Percentiles rank a stretch among this genome's conserved stretches.
Evolutionary conservation across 352 stramenopile species (phyloP).

Genomic region (Pythium periplocum): DNA sequence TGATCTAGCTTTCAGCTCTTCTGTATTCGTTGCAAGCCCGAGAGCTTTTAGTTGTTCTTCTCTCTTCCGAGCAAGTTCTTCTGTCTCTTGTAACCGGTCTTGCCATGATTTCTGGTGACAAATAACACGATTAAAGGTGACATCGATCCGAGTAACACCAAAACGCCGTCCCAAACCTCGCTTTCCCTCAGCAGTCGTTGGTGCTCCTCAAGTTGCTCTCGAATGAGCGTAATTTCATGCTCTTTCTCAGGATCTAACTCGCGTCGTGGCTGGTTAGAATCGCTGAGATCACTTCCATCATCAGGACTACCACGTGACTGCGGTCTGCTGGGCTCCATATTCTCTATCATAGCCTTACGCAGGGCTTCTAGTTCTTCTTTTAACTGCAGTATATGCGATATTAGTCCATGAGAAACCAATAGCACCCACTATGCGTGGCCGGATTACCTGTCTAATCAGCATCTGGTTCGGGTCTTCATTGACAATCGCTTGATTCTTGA

Average conservation of each 20-base stretch:
- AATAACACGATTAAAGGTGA: neutral
- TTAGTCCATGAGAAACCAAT: neutral
- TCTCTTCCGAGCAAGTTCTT: conserved; percentile 75
- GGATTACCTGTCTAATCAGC: conserved; percentile 66
- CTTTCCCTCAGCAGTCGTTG: conserved; percentile 69
- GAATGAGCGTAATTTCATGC: conserved; percentile 49
- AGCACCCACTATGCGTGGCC: no score
- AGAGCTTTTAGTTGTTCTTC: conserved; percentile 75
- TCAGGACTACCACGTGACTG: conserved; percentile 31
- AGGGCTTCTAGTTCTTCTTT: conserved; percentile 77
- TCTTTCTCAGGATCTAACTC: conserved; percentile 43
- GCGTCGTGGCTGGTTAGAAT: neutral
- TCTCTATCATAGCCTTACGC: conserved; percentile 67
- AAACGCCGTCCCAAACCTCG: conserved; percentile 30
- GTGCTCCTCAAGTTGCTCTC: conserved; percentile 75
- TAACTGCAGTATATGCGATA: conserved; percentile 23
- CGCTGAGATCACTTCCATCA: conserved; percentile 17
- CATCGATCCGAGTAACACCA: neutral
- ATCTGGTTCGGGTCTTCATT: conserved; percentile 90
- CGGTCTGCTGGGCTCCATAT: conserved; percentile 36
- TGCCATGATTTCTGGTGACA: conserved; percentile 66
- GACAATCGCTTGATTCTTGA: conserved; percentile 91
- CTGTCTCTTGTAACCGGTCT: conserved; percentile 70
- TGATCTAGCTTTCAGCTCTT: conserved; percentile 51
- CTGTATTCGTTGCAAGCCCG: conserved; percentile 48